Base-by-base conservation (phyloP, 2,329 filamentous ascomycete species). In the Apiospora sp. region DNA sequence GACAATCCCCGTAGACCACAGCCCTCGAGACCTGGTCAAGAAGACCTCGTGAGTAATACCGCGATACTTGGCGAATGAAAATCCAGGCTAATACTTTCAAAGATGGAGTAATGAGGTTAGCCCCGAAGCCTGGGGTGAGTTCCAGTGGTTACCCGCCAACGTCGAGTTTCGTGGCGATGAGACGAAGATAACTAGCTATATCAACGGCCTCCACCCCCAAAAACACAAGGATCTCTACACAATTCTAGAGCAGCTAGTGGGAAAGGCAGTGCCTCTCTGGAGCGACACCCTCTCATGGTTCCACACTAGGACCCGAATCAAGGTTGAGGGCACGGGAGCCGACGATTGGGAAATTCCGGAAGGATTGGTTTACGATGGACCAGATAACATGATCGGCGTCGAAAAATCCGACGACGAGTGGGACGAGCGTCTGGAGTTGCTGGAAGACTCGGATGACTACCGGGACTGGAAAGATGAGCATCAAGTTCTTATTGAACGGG, bases 101-200 rank as follows among this genome's bases (percentile, higher is more conserved):
- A 64, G 58, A 34, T 64, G 58, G 58, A 8, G 16, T 12, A 14
- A 64, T 4, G 12, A 64, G 12, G 4, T 64, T 19, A 37, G 19
- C 4, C 58, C 34, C 19, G 19, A 41, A 3, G 58, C 58, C 5
- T 64, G 58, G 58, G 58, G 58, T 3, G 58, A 41, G 10, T 86
- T 83, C 72, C 86, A 89, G 76, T 86, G 86, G 82, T 78, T 87
- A 4, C 84, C 85, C 3, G 77, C 79, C 4, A 82, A 86, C 70
- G 75, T 83, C 22, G 73, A 80, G n/a, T 75, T 84, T 7, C 71
- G 74, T 67, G 69, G 71, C 14, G 72, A 75, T 37, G 76, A 74
- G 8, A 78, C 76, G 19, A 78, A 80, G 44, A 82, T 86, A 69
- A 82, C 80, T 5, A 84, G 83, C 75, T 86, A 86, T 75, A 81